Base-by-base conservation (phyloP, 169 alveolate species). In the Amoebophrya sp. region DNA sequence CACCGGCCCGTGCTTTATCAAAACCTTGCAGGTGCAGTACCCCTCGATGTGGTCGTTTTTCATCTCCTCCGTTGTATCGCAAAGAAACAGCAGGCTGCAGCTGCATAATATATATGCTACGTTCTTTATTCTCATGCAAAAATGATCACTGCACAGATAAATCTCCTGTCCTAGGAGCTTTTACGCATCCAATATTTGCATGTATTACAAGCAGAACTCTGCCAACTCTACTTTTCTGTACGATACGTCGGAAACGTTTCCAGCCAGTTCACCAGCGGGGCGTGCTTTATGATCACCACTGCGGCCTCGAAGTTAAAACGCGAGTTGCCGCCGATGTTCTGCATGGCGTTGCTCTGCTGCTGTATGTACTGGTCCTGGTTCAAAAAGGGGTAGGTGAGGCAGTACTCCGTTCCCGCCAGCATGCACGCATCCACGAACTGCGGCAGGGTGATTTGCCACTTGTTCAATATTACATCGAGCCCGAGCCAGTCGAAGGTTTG, bases 371-470 rank as follows among this genome's bases (percentile, higher is more conserved):
- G 91, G 41, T 89, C 91, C 35, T 25, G 10, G 38, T 89, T 40
- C 55, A 89, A 54, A n/a, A 35, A 89, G 54, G 91, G 91, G 91
- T 89, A 89, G 77, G 91, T 89, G 3, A 89, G 66, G 38, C 91
- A 40, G 38, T 89, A 89, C 77, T 89, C 91, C 2, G 91, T 89
- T 29, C 91, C 91, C 18, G 91, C 91, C 39, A 89, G 38, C 12
- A 89, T 40, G 41, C 91, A 89, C 0, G 91, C 91, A 53, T 89
- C 91, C 0, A 89, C 41, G 91, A 89, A 89, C 54, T 89, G 77
- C 91, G 40, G 77, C 39, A 40, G 91, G 10, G n/a, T 39, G 54
- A 89, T 89, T 39, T 14, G 41, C 91, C 91, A 89, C 38, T 40
- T 89, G 77, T 39, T 40, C 77, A 89, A 54, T 39, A 89, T 54